phyloP scores from a whole-genome alignment of 371 early-diverging fungal species.

The Globomyces sp. region DNA sequence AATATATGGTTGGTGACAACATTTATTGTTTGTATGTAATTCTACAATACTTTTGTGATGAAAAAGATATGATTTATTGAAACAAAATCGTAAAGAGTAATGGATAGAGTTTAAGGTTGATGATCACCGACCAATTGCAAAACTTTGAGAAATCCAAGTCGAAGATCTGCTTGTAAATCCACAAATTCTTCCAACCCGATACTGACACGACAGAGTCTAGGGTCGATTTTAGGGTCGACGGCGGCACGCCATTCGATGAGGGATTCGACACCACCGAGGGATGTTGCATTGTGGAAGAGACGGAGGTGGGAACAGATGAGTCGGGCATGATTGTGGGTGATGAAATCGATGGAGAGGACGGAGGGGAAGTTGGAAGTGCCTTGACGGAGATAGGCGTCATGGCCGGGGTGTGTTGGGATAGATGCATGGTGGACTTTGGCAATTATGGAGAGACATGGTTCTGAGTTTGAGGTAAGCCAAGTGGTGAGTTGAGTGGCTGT shows the following conservation, averaged over 20 bases:
- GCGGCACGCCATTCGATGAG: slow-evolving; percentile 59
- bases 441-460: slow-evolving; percentile 22
- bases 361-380: slow-evolving; percentile 22
- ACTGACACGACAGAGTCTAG: slow-evolving; percentile 55
- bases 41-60: too few relatives aligned
- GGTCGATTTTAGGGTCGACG: slow-evolving; percentile 45
- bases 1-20: too few relatives aligned
- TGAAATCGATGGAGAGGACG: slow-evolving; percentile 36
- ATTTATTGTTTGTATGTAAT: too few relatives aligned
- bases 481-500: slow-evolving; percentile 36
- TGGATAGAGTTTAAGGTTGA: too few relatives aligned
- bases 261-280: slow-evolving; percentile 66
- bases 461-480: slow-evolving; percentile 37
- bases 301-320: slow-evolving; percentile 23
- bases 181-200: slow-evolving; percentile 64
- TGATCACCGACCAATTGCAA: too few relatives aligned
- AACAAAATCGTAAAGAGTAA: too few relatives aligned
- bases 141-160: slow-evolving; percentile 20
- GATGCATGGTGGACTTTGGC: slow-evolving; percentile 37
- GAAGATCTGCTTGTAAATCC: slow-evolving; percentile 58
- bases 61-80: too few relatives aligned
- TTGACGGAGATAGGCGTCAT: slow-evolving; percentile 25
- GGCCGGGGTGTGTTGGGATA: slow-evolving; percentile 29
- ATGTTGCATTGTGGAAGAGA: slow-evolving; percentile 51
- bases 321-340: slow-evolving; percentile 31